phyloP scores from a whole-genome alignment of 257 asterid genomes.

The Gentiana dahurica region DNA sequence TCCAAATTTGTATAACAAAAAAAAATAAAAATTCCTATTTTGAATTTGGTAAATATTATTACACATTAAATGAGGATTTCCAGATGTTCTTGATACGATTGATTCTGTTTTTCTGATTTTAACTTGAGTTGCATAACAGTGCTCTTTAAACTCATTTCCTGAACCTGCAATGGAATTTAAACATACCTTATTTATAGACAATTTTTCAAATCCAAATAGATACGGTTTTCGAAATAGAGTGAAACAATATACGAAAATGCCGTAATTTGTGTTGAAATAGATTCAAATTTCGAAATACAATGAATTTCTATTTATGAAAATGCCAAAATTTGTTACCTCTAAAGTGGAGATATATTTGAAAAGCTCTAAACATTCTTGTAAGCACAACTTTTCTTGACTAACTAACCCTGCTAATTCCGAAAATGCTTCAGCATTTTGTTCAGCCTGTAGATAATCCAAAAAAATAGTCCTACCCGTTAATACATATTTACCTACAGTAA shows the following conservation, averaged over 20 bases:
- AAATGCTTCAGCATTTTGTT: conserved; percentile 23
- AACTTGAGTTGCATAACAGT: conserved; percentile 41
- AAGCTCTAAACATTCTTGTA: conserved; percentile 76
- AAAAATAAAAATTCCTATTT: no score
- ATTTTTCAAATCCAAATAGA: not conserved
- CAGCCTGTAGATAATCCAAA: conserved; percentile 20
- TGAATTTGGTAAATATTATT: no score
- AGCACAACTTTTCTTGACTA: conserved; percentile 53
- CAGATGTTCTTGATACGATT: not conserved
- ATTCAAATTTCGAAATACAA: no score
- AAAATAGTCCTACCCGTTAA: not conserved
- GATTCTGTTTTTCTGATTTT: conserved; percentile 19
- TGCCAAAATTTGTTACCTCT: conserved; percentile 32
- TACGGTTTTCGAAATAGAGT: no score
- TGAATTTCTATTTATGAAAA: no score
- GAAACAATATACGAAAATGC: no score
- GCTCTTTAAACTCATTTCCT: conserved; percentile 63
- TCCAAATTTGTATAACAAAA: no score
- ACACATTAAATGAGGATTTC: not conserved
- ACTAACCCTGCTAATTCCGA: conserved; percentile 52
- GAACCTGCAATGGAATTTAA: conserved; percentile 24
- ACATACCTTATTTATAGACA: not conserved
- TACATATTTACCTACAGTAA: not conserved
- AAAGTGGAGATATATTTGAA: conserved; percentile 39
- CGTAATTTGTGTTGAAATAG: no score